Evolutionary conservation across 768 basidiomycete genomes (phyloP).

Genomic region (Termitomyces sp.): DNA sequence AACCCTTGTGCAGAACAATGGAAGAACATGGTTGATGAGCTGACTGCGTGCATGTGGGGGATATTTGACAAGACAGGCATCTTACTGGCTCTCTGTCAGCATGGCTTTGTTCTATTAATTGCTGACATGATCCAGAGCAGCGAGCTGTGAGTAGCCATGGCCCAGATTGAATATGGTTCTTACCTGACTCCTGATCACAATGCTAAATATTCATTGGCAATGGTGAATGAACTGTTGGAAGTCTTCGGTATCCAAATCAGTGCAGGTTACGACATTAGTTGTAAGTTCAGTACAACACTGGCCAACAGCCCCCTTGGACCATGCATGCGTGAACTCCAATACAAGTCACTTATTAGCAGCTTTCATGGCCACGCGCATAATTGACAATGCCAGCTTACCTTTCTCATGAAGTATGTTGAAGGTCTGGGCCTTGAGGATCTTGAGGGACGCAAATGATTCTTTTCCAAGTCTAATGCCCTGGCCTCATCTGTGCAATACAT

Average conservation of each 20-base stretch:
- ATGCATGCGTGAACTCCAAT: constrained; percentile 4
- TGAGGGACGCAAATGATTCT: constrained; percentile 19
- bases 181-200: too few relatives aligned
- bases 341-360: constrained; percentile 9
- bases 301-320: constrained; percentile 13
- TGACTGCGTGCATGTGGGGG: neutral
- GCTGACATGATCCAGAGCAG: too few relatives aligned
- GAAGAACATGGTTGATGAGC: neutral
- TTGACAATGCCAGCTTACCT: constrained; percentile 16
- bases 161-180: neutral
- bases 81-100: too few relatives aligned
- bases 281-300: constrained; percentile 19
- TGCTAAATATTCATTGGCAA: constrained; percentile 20
- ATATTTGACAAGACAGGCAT: neutral
- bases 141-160: constrained; percentile 15
- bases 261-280: constrained; percentile 20
- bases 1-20: neutral
- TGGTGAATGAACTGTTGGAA: constrained; percentile 14
- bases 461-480: constrained; percentile 20
- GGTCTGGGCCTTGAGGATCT: constrained; percentile 26
- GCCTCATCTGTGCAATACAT: constrained; percentile 14
- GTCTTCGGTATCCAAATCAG: constrained; percentile 11
- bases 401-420: constrained; percentile 9
- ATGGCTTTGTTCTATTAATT: too few relatives aligned
- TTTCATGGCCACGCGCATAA: constrained; percentile 23